Evolutionary conservation across 169 alveolate species (phyloP).

Genomic region (Plasmodium relictum): DNA sequence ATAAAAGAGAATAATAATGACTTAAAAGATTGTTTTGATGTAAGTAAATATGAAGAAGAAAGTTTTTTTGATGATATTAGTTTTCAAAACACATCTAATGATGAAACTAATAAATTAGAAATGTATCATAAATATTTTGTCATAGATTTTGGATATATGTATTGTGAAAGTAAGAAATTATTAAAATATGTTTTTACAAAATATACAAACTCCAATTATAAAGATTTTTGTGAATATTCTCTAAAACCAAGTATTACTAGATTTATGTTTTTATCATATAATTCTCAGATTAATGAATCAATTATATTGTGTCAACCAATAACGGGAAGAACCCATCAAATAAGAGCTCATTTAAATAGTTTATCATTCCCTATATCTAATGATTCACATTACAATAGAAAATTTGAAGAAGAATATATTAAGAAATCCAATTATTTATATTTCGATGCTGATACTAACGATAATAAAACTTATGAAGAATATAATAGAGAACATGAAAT

Average conservation of each 20-base stretch:
- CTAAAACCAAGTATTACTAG: slow-evolving; percentile 82
- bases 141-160: slow-evolving; percentile 75
- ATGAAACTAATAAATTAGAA: background rate
- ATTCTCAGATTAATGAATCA: slow-evolving; percentile 89
- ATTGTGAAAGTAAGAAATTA: slow-evolving; percentile 65
- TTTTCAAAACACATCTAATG: background rate
- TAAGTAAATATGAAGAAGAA: slow-evolving; percentile 27
- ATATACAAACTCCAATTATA: slow-evolving; percentile 20
- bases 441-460: slow-evolving; percentile 24
- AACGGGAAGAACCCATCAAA: slow-evolving; percentile 98
- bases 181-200: slow-evolving; percentile 74
- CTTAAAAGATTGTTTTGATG: slow-evolving; percentile 23
- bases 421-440: slow-evolving; percentile 76
- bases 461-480: background rate
- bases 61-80: background rate
- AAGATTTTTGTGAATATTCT: slow-evolving; percentile 13
- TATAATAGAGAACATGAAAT: background rate
- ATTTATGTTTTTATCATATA: slow-evolving; percentile 88
- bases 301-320: slow-evolving; percentile 94
- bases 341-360: slow-evolving; percentile 95
- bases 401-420: slow-evolving; percentile 69
- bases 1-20: slow-evolving; percentile 26
- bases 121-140: slow-evolving; percentile 46
- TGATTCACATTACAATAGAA: slow-evolving; percentile 81
- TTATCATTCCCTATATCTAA: slow-evolving; percentile 94